These are phyloP conservation scores for Crotalaria pallida DNA, from an alignment of 306 rosid species.

Conservation along the genomic window DNA sequence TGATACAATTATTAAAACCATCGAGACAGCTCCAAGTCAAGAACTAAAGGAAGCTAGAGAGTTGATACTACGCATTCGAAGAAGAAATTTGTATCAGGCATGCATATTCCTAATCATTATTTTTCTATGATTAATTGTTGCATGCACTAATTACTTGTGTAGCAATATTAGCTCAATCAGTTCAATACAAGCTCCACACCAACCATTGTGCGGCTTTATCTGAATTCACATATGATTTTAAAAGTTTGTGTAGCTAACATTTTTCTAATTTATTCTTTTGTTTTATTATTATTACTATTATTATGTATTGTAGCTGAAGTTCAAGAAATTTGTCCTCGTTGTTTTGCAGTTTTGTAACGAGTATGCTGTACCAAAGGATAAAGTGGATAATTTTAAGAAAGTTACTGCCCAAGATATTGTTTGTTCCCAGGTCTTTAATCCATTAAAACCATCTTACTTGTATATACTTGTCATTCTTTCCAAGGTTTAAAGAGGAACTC, in stretches of 20 bases:
- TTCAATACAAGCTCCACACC: neutral
- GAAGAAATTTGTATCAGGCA: slow-evolving; percentile 88
- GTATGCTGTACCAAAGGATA: slow-evolving; percentile 89
- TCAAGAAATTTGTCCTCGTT: neutral
- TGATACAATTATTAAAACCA: slow-evolving; percentile 74
- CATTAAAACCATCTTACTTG: slow-evolving; percentile 4
- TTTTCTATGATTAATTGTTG: slow-evolving; percentile 6
- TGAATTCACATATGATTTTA: neutral
- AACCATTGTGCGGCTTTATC: neutral
- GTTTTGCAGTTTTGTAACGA: slow-evolving; percentile 79
- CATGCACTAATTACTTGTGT: neutral
- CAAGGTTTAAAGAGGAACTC: neutral
- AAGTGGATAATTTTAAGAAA: slow-evolving; percentile 64
- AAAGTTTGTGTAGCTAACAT: neutral
- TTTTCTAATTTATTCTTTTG: neutral
- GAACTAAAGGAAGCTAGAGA: slow-evolving; percentile 86
- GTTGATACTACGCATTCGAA: slow-evolving; percentile 71
- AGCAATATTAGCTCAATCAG: neutral
- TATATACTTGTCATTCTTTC: slow-evolving; percentile 13
- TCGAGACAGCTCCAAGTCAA: slow-evolving; percentile 61
- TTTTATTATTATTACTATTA: too few relatives aligned
- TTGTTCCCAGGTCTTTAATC: slow-evolving; percentile 71
- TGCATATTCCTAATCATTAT: slow-evolving; percentile 9
- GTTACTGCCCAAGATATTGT: slow-evolving; percentile 90
- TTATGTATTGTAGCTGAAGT: neutral